Conservation (phyloP, 2,329 filamentous ascomycete species). For the Epichloe brachyelytri region DNA sequence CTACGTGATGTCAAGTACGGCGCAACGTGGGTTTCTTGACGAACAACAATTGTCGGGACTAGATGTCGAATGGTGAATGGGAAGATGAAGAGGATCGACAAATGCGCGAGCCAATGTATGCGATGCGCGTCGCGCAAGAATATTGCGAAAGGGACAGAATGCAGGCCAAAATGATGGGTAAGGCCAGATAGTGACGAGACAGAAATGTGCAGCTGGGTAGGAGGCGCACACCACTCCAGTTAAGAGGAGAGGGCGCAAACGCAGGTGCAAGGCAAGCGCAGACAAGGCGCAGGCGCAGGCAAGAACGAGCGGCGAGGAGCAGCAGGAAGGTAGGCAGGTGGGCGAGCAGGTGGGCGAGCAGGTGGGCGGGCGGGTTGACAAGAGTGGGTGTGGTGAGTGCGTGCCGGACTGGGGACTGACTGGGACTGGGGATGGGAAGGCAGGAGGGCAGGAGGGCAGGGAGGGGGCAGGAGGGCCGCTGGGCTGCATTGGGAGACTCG, state of each 20-base stretch:
- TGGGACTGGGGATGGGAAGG: neutral
- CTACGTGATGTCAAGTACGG: neutral
- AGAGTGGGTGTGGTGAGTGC: neutral
- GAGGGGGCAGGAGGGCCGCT: neutral
- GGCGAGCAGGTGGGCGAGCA: neutral
- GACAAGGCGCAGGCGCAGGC: slow-evolving; percentile 9
- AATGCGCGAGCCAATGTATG: neutral
- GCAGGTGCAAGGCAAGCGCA: slow-evolving; percentile 6
- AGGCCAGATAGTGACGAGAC: neutral
- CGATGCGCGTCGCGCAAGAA: neutral
- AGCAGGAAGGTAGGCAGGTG: neutral
- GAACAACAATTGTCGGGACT: neutral
- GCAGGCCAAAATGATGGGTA: neutral
- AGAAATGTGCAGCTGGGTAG: slow-evolving; percentile 2
- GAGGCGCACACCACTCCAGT: slow-evolving; percentile 3
- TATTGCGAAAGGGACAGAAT: neutral
- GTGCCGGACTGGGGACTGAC: neutral
- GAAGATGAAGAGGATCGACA: too few relatives aligned
- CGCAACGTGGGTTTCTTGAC: neutral
- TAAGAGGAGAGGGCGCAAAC: slow-evolving; percentile 4
- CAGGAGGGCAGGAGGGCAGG: neutral
- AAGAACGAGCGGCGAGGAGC: neutral
- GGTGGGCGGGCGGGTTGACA: neutral
- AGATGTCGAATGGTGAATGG: neutral
- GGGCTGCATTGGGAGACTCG: neutral